Evolutionary conservation across 2,329 filamentous ascomycete genomes (phyloP).

Genomic region (Alternaria atra): DNA sequence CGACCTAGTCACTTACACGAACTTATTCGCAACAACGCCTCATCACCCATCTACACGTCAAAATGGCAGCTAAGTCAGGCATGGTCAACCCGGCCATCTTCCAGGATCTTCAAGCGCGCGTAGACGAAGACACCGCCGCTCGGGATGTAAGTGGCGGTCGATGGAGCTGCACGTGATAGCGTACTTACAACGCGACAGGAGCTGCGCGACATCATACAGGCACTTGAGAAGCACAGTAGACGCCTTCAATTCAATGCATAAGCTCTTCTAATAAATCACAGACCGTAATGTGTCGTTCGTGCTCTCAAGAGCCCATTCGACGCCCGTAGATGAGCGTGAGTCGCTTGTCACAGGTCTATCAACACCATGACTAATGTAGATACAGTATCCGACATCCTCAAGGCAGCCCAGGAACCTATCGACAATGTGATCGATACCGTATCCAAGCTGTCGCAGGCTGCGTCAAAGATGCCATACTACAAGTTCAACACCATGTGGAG

Average conservation of each 20-base stretch:
- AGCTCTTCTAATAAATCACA: conserved; percentile 35
- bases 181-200: conserved; percentile 59
- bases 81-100: conserved; percentile 87
- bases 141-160: conserved; percentile 67
- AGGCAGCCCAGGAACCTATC: conserved; percentile 74
- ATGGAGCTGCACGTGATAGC: conserved; percentile 35
- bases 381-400: conserved; percentile 73
- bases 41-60: not conserved
- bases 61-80: conserved; percentile 48
- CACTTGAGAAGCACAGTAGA: conserved; percentile 77
- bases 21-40: not conserved
- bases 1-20: not conserved
- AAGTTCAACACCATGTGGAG: conserved; percentile 95
- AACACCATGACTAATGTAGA: conserved; percentile 15
- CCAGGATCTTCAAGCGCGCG: conserved; percentile 83
- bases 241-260: not conserved
- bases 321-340: conserved; percentile 71
- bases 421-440: conserved; percentile 76
- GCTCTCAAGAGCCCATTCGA: conserved; percentile 89
- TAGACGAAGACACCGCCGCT: conserved; percentile 85
- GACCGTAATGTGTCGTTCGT: conserved; percentile 82
- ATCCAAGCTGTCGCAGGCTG: conserved; percentile 72
- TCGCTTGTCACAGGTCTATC: conserved; percentile 17
- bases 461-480: conserved; percentile 93
- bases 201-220: conserved; percentile 81